Conservation (phyloP, 78 protist genomes). For the Diacronema lutheri region DNA sequence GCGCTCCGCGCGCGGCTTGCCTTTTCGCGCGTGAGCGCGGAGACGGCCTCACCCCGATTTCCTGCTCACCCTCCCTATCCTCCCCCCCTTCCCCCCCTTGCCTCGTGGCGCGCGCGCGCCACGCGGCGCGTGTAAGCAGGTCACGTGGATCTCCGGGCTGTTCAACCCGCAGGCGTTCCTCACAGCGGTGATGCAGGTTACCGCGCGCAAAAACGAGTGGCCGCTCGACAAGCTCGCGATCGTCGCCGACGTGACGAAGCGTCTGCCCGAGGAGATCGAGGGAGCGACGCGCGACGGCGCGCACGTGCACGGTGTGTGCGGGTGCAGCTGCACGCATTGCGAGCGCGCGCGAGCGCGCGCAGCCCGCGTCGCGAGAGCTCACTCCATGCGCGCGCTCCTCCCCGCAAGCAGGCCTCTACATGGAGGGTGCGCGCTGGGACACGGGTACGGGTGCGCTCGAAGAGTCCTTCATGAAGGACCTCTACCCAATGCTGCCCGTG, state of each 20-base stretch:
- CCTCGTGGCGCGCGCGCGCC: no score
- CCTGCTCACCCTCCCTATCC: no score
- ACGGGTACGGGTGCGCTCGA: background rate
- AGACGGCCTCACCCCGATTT: no score
- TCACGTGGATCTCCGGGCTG: conserved; percentile 60
- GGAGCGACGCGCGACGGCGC: conserved; percentile 72
- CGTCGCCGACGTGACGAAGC: conserved; percentile 69
- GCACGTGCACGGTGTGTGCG: conserved; percentile 61
- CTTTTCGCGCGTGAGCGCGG: no score
- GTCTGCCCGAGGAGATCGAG: conserved; percentile 46
- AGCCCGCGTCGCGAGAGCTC: conserved; percentile 36
- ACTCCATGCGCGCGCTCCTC: no score
- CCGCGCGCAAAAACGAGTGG: conserved; percentile 51
- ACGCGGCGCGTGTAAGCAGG: no score
- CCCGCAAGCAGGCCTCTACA: background rate
- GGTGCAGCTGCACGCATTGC: conserved; percentile 63
- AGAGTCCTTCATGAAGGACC: conserved; percentile 50
- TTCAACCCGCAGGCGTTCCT: conserved; percentile 79
- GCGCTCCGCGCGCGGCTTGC: no score
- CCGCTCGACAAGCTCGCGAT: conserved; percentile 51
- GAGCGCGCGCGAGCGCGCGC: no score
- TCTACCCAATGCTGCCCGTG: conserved; percentile 63
- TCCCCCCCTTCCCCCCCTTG: no score
- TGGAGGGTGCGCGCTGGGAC: conserved; percentile 10
- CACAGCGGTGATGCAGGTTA: conserved; percentile 74